Evolutionary conservation across 257 asterid species (phyloP).

Genomic region (Echites panduratus): DNA sequence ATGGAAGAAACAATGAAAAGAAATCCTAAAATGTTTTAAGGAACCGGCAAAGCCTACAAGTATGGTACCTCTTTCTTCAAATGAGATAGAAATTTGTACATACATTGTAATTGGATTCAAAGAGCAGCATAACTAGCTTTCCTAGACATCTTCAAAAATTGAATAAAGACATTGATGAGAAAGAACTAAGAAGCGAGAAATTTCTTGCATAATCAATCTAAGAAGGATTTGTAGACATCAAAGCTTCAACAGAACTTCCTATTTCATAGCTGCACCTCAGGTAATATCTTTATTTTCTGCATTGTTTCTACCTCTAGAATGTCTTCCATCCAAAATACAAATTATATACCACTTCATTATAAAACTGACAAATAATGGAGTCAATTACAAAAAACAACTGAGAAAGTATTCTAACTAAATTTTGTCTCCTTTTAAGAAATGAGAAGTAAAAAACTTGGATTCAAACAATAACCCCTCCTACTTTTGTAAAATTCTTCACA

Average conservation of each 20-base stretch:
- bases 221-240: background rate
- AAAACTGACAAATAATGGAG: background rate
- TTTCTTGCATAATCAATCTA: slow-evolving; percentile 3
- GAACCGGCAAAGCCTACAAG: background rate
- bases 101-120: no score
- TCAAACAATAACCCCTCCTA: background rate
- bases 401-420: background rate
- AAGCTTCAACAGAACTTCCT: background rate
- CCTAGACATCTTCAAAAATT: background rate
- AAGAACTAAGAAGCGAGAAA: background rate
- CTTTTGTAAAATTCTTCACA: background rate
- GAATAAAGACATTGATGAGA: background rate
- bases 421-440: background rate
- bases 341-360: no score
- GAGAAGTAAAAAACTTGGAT: background rate
- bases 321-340: background rate
- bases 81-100: background rate
- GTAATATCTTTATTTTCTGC: background rate
- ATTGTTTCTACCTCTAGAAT: background rate
- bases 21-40: background rate
- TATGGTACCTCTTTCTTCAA: background rate
- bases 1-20: background rate
- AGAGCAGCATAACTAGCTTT: background rate
- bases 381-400: background rate
- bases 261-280: no score